Evolutionary conservation across 176 grass and related monocot genomes (phyloP), one percentile per base, ranked within the genome.

Genomic region (Oryza meyeriana): DNA sequence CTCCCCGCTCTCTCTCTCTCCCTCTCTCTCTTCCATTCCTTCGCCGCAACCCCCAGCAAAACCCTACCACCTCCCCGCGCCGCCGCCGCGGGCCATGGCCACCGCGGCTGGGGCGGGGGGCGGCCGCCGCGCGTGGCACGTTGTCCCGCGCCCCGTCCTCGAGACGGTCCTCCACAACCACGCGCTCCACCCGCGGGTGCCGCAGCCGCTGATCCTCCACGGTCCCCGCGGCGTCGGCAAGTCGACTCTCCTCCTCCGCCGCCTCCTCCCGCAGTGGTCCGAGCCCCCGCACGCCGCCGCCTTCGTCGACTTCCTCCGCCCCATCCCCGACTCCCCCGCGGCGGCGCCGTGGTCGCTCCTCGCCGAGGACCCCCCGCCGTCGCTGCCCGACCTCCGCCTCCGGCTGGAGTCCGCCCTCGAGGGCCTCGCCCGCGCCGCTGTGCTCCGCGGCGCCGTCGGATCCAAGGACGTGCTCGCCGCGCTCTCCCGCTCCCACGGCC

Each of bases 121-220:
- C 76, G 32, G 57, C 45, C 81, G 58, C 45, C 81, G 57, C 22
- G 70, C 84, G 26, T 98, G 96, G 96, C 85, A 87, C 34, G 79
- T 98, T 62, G 65, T 98, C 58, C 88, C 93, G 50, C 92, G 96
- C 5, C 96, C 96, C 20, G 27, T 98, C 20, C 76, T 98, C 44
- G 96, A 98, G 82, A 95, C 87, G 20, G 74, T 95, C 25, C 93
- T 98, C 45, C 90, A 98, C 72, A 98, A 91, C 82, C 89, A 98
- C 66, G 93, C 85, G 1, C 74, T 85, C 18, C 96, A 77, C 79
- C 90, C 92, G 33, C 89, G 90, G 5, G 93, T 98, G 20, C 82
- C 88, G 22, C 93, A 90, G 74, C 89, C 91, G 71, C 88, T 98
- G 38, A 74, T 95, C 64, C 74, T 98, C 79, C 96, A 98, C 40